phyloP scores from a whole-genome alignment of 2,329 filamentous ascomycete species.

The Cercospora janseana region DNA sequence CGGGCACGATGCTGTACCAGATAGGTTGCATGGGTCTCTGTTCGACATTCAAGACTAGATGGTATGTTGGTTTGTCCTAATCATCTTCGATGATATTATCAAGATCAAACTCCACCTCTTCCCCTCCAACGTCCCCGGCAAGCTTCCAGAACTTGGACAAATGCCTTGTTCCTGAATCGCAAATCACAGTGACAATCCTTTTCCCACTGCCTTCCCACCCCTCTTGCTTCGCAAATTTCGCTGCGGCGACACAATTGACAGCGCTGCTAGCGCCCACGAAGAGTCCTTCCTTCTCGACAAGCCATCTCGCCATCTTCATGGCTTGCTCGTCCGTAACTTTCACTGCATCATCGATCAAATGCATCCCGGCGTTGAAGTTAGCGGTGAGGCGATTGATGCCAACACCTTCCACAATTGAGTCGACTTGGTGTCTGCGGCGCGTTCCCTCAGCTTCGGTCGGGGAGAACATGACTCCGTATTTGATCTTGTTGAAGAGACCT shows the following conservation, averaged over 20 bases:
- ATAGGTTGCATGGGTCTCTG: too few species aligned
- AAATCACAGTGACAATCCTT: conserved; percentile 76
- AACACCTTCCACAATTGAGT: conserved; percentile 93
- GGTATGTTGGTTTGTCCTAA: too few species aligned
- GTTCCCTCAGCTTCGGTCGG: conserved; percentile 87
- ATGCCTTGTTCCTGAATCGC: conserved; percentile 72
- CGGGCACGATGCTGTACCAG: too few species aligned
- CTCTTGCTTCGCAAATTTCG: conserved; percentile 63
- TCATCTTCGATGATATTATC: conserved; percentile 55
- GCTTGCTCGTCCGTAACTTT: conserved; percentile 86
- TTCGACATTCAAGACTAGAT: too few species aligned
- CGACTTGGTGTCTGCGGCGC: conserved; percentile 82
- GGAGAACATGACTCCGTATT: conserved; percentile 94
- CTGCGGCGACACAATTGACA: conserved; percentile 89
- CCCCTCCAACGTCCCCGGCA: conserved; percentile 62
- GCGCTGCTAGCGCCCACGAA: conserved; percentile 93
- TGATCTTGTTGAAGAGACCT: conserved; percentile 86
- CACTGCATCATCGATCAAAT: conserved; percentile 86
- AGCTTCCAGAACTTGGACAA: conserved; percentile 82
- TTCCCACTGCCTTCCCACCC: conserved; percentile 51
- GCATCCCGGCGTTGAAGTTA: conserved; percentile 85
- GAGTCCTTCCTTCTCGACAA: conserved; percentile 92
- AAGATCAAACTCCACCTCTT: conserved; percentile 48
- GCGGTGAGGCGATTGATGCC: conserved; percentile 92
- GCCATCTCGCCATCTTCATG: conserved; percentile 88